Percentiles rank a stretch among this genome's conserved stretches.
phyloP scores from a whole-genome alignment of 129 eudicot genomes.

The Ambrosia trifida region DNA sequence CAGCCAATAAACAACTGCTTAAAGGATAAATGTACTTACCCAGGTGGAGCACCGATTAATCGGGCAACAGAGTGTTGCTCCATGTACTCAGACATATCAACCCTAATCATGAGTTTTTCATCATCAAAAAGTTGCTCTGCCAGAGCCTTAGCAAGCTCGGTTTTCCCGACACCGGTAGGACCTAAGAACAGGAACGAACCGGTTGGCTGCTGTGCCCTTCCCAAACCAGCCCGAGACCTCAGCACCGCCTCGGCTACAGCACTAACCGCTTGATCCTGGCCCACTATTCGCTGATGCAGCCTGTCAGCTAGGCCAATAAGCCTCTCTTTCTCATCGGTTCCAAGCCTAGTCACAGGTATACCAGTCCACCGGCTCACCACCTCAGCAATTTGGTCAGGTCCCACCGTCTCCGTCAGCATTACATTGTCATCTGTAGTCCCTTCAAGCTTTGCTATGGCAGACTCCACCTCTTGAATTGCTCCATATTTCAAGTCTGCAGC shows the following conservation, averaged over 20 bases:
- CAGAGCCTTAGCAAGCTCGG: constrained; percentile 95
- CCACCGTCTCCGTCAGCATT: constrained; percentile 85
- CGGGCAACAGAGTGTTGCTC: constrained; percentile 97
- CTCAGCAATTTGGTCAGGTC: constrained; percentile 96
- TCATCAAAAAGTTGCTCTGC: constrained; percentile 95
- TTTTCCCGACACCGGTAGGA: constrained; percentile 96
- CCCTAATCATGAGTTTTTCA: constrained; percentile 75
- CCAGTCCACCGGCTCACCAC: constrained; percentile 99
- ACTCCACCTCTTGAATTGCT: constrained; percentile 83
- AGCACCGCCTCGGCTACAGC: constrained; percentile 96
- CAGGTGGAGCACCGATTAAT: constrained; percentile 98
- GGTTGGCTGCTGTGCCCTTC: constrained; percentile 93
- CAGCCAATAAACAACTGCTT: background rate
- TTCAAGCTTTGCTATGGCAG: constrained; percentile 72
- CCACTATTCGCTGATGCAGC: constrained; percentile 83
- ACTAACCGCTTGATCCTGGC: constrained; percentile 80
- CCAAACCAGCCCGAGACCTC: constrained; percentile 91
- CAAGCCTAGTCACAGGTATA: constrained; percentile 89
- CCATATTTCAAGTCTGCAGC: constrained; percentile 92
- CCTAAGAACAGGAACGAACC: constrained; percentile 97
- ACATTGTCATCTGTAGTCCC: constrained; percentile 52
- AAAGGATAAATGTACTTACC: constrained; percentile 43
- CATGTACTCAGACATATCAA: constrained; percentile 98
- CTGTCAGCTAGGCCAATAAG: constrained; percentile 75
- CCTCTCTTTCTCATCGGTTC: constrained; percentile 84